A percentile compares a stretch with the other conserved stretches of the same genome.
These are phyloP conservation scores for Aspergillus versicolor DNA, from an alignment of 2,329 filamentous ascomycete species.

Conservation along the genomic window DNA sequence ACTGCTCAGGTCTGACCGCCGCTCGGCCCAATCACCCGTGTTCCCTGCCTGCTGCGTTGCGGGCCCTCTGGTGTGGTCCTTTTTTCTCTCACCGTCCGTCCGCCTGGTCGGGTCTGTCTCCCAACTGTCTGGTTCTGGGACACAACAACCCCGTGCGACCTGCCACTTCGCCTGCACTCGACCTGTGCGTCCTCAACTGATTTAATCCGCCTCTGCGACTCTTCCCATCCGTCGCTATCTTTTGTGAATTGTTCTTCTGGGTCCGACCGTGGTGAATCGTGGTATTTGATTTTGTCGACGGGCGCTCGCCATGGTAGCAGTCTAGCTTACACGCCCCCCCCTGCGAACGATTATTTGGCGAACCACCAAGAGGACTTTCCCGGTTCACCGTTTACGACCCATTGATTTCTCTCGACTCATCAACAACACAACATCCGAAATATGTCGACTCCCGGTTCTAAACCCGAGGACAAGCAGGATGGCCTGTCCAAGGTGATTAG, in stretches of 20 bases:
- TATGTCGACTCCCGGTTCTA: constrained; percentile 25
- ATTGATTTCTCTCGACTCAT: neutral
- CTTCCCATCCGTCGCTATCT: neutral
- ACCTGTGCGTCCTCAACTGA: neutral
- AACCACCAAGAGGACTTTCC: neutral
- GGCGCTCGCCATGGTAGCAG: neutral
- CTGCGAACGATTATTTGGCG: neutral
- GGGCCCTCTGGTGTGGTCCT: constrained; percentile 1
- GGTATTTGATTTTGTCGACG: neutral
- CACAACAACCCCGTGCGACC: constrained; percentile 17
- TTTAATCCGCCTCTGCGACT: neutral
- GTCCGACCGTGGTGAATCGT: neutral
- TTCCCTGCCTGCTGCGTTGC: neutral
- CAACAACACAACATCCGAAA: neutral
- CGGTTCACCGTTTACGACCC: neutral
- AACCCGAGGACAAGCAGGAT: constrained; percentile 28
- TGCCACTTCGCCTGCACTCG: constrained; percentile 9
- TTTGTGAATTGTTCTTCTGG: neutral
- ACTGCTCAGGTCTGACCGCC: constrained; percentile 17
- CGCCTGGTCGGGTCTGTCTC: constrained; percentile 26
- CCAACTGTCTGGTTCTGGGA: constrained; percentile 25
- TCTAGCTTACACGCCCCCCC: neutral
- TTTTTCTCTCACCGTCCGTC: constrained; percentile 16
- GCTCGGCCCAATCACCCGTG: constrained; percentile 21
- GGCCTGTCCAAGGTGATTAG: constrained; percentile 41